These are phyloP conservation scores for Aegilops longissima DNA, from an alignment of 176 grass and related monocot species.

Conservation along the genomic window DNA sequence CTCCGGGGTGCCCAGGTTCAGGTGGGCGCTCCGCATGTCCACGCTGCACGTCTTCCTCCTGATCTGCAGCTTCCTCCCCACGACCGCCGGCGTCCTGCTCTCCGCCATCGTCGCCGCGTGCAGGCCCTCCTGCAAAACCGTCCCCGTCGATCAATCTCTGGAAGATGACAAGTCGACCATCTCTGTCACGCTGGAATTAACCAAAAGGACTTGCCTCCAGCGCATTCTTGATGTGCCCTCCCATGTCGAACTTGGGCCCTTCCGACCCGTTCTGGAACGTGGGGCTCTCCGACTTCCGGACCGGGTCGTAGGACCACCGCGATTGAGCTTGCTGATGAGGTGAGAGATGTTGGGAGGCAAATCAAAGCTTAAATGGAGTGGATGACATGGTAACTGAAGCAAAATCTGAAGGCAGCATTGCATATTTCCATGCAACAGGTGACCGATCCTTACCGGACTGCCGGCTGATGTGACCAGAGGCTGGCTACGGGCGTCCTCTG, in stretches of 20 bases:
- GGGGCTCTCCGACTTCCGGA: constrained; percentile 57
- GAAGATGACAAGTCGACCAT: background rate
- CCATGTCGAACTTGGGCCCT: constrained; percentile 61
- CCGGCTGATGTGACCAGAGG: background rate
- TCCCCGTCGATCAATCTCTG: background rate
- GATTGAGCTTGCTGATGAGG: constrained; percentile 46
- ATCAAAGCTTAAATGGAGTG: background rate
- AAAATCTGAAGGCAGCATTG: background rate
- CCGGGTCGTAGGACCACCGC: constrained; percentile 56
- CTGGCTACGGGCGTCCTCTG: constrained; percentile 14
- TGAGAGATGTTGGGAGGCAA: background rate
- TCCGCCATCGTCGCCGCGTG: constrained; percentile 31
- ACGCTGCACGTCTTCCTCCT: constrained; percentile 64
- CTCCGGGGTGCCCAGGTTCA: constrained; percentile 4
- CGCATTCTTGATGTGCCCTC: constrained; percentile 74
- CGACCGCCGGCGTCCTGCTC: constrained; percentile 14
- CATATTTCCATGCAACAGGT: too few species aligned
- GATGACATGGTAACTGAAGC: background rate
- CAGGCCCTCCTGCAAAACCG: constrained; percentile 50
- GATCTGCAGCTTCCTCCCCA: constrained; percentile 50
- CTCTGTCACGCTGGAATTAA: background rate
- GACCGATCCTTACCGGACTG: constrained; percentile 22
- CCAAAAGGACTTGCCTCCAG: constrained; percentile 48
- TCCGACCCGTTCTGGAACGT: constrained; percentile 40
- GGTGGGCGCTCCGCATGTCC: constrained; percentile 37